Percentiles rank a stretch among this genome's conserved stretches.
phyloP scores from a whole-genome alignment of 1,284 basidiomycete species.

The Austroboletus niveus region DNA sequence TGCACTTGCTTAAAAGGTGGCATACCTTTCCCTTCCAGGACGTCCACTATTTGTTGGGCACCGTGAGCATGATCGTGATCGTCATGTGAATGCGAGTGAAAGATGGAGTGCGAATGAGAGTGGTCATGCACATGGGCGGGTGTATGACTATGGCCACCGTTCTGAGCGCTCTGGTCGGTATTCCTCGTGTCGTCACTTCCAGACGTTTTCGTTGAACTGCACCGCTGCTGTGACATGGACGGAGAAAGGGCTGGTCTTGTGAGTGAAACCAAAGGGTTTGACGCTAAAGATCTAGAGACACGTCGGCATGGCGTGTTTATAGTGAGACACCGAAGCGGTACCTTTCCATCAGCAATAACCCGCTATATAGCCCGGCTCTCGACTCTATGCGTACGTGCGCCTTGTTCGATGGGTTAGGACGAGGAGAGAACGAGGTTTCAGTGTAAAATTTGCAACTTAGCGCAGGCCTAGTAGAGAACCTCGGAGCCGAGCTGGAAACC shows the following conservation, averaged over 20 bases:
- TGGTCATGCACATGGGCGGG: conserved; percentile 25
- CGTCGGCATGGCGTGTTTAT: conserved; percentile 11
- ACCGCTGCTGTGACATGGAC: conserved; percentile 36
- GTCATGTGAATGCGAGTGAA: conserved; percentile 67
- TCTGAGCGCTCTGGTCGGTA: neutral
- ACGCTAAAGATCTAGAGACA: conserved; percentile 11
- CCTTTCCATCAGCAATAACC: conserved; percentile 15
- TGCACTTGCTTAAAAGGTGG: conserved; percentile 5
- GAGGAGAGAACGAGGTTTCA: neutral
- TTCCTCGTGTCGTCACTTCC: conserved; percentile 5
- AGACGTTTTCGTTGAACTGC: conserved; percentile 32
- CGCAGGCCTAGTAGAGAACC: conserved; percentile 1
- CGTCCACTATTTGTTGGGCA: conserved; percentile 72
- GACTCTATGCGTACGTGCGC: neutral
- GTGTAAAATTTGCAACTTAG: neutral
- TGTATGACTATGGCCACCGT: conserved; percentile 12
- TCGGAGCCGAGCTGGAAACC: conserved; percentile 4
- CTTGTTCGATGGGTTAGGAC: neutral
- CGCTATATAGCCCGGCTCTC: conserved; percentile 1
- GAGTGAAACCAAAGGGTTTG: neutral
- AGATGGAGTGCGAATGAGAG: conserved; percentile 52
- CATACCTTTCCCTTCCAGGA: conserved; percentile 64
- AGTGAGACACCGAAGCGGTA: conserved; percentile 1
- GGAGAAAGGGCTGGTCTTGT: neutral
- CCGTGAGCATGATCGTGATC: conserved; percentile 66